Percentiles rank a stretch among this genome's conserved stretches.
Evolutionary conservation across 768 basidiomycete genomes (phyloP).

Genomic region (Chlorophyllum brunneum): DNA sequence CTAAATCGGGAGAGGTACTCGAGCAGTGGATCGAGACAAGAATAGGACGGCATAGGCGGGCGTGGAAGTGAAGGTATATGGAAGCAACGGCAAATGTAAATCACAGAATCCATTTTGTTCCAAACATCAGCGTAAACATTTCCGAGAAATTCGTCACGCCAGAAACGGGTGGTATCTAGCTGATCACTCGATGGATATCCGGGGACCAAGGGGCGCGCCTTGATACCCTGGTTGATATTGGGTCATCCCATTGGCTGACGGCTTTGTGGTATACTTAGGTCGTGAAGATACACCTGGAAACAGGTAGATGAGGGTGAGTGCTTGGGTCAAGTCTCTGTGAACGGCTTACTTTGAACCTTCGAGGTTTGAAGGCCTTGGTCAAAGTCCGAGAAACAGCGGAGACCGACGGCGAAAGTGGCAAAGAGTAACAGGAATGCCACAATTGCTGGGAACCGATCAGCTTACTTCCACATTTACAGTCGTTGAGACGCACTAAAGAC

Average conservation of each 20-base stretch:
- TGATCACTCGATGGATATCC: conserved; percentile 73
- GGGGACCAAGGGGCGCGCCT: conserved; percentile 52
- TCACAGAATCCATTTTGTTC: too few species aligned
- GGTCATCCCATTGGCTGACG: conserved; percentile 40
- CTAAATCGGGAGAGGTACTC: too few species aligned
- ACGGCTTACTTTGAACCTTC: conserved; percentile 70
- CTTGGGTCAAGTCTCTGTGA: conserved; percentile 20
- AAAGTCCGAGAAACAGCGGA: conserved; percentile 81
- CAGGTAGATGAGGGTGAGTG: conserved; percentile 4
- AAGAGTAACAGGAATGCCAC: conserved; percentile 73
- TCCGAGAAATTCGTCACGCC: too few species aligned
- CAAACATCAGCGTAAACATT: too few species aligned
- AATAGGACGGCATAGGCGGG: too few species aligned
- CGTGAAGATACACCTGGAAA: conserved; percentile 46
- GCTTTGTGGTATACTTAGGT: conserved; percentile 38
- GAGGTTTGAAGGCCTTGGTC: conserved; percentile 72
- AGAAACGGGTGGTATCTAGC: not conserved
- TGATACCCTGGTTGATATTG: conserved; percentile 45
- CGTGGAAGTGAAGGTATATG: too few species aligned
- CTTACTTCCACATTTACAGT: not conserved
- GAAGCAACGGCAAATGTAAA: too few species aligned
- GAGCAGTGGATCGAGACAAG: too few species aligned
- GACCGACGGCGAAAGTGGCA: conserved; percentile 69
- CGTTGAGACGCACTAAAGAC: conserved; percentile 57
- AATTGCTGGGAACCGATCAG: conserved; percentile 47